Percentiles rank a stretch among this genome's conserved stretches.
phyloP scores from a whole-genome alignment of 2,329 filamentous ascomycete genomes.

The Fusarium oxysporum region DNA sequence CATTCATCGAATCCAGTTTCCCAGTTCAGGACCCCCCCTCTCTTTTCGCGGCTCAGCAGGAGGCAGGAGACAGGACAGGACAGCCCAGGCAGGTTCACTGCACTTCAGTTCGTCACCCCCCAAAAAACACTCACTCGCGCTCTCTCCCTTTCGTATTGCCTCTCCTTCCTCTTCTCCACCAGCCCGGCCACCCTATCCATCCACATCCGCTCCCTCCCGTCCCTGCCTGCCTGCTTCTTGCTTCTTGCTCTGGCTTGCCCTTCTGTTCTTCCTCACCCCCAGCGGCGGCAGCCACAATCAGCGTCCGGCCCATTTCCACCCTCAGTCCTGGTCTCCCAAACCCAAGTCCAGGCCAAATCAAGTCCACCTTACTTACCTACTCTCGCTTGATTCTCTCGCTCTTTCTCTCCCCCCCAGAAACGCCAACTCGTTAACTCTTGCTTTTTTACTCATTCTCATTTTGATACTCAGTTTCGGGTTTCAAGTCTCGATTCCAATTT shows the following conservation, averaged over 20 bases:
- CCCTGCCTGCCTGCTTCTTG: constrained; percentile 1
- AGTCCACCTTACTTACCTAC: constrained; percentile 25
- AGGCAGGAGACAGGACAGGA: not conserved
- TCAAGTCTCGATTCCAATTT: not conserved
- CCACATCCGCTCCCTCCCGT: constrained; percentile 18
- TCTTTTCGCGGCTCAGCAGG: constrained; percentile 1
- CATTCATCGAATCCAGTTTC: constrained; percentile 22
- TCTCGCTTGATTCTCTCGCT: constrained; percentile 43
- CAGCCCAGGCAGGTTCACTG: not conserved
- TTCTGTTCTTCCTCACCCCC: constrained; percentile 1
- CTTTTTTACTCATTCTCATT: constrained; percentile 31
- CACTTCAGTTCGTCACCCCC: constrained; percentile 14
- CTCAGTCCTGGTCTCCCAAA: constrained; percentile 21
- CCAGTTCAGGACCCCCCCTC: constrained; percentile 10
- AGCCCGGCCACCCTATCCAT: constrained; percentile 1
- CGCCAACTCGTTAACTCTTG: constrained; percentile 31
- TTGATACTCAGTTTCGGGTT: not conserved
- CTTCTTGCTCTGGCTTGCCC: constrained; percentile 10
- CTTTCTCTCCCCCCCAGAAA: constrained; percentile 32
- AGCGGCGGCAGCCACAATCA: constrained; percentile 30
- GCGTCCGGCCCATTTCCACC: constrained; percentile 32
- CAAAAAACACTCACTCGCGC: constrained; percentile 28
- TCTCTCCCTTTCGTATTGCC: constrained; percentile 33
- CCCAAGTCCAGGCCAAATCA: not conserved
- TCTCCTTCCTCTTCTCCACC: constrained; percentile 34